Conservation (phyloP, 2,329 filamentous ascomycete species). For the Cladosporium sp. region DNA sequence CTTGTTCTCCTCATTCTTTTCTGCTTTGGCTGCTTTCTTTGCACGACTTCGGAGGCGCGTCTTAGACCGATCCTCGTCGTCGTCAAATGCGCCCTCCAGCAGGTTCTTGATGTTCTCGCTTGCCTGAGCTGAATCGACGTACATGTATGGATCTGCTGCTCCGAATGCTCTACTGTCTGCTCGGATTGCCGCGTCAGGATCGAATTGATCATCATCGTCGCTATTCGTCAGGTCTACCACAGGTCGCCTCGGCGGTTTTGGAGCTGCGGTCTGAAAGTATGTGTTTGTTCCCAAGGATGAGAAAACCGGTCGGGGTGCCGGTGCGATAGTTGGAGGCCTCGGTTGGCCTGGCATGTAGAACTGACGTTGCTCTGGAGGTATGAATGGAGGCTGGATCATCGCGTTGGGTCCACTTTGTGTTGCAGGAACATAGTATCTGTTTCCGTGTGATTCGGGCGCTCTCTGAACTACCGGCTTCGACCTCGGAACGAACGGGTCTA, state of each 20-base stretch:
- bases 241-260: constrained; percentile 23
- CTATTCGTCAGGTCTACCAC: constrained; percentile 48
- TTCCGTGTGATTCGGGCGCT: constrained; percentile 17
- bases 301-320: constrained; percentile 49
- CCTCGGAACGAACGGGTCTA: constrained; percentile 23
- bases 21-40: constrained; percentile 36
- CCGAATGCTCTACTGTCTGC: constrained; percentile 49
- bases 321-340: constrained; percentile 41
- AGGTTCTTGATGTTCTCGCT: constrained; percentile 74
- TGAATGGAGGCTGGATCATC: constrained; percentile 6
- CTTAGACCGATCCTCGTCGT: constrained; percentile 57
- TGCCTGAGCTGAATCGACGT: constrained; percentile 68
- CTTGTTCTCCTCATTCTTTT: constrained; percentile 29
- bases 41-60: constrained; percentile 42
- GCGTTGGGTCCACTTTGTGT: not conserved
- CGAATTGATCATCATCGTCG: constrained; percentile 43
- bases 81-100: constrained; percentile 76
- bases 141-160: constrained; percentile 53
- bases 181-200: constrained; percentile 44
- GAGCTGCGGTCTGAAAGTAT: constrained; percentile 35
- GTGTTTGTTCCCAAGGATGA: constrained; percentile 45
- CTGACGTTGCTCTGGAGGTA: constrained; percentile 8
- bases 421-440: constrained; percentile 8
- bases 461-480: constrained; percentile 18
- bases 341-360: constrained; percentile 27